Percentiles rank a stretch among this genome's conserved stretches.
Conservation (phyloP, 2,329 filamentous ascomycete species). For the Sordariomycetes sp. region DNA sequence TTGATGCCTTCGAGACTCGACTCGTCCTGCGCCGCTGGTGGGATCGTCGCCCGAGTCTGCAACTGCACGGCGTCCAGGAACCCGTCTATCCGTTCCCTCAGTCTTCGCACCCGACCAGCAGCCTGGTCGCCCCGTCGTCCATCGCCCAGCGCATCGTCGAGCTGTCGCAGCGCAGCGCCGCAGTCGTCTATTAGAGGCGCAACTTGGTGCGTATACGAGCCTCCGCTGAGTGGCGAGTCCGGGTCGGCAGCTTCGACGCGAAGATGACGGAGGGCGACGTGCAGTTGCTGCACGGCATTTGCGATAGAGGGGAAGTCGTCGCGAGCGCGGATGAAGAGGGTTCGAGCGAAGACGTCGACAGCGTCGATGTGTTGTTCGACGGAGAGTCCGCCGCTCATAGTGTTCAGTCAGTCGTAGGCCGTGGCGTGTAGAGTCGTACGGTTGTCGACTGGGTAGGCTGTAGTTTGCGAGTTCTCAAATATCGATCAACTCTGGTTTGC, state of each 20-base stretch:
- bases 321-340: slow-evolving; percentile 44
- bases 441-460: not conserved
- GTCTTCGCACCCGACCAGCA: slow-evolving; percentile 23
- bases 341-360: slow-evolving; percentile 44
- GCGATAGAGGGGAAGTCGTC: slow-evolving; percentile 36
- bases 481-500: no score
- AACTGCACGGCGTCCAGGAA: slow-evolving; percentile 51
- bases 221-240: slow-evolving; percentile 38
- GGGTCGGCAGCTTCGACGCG: slow-evolving; percentile 47
- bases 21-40: slow-evolving; percentile 26
- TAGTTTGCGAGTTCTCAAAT: not conserved
- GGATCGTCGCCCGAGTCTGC: slow-evolving; percentile 1
- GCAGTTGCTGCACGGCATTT: slow-evolving; percentile 39
- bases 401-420: slow-evolving; percentile 5
- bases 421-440: not conserved
- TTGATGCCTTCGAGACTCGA: slow-evolving; percentile 43
- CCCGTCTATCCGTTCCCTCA: slow-evolving; percentile 39
- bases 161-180: slow-evolving; percentile 43
- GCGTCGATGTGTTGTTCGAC: slow-evolving; percentile 42
- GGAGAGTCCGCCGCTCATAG: slow-evolving; percentile 21
- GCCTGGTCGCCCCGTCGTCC: slow-evolving; percentile 15
- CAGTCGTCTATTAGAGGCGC: slow-evolving; percentile 44
- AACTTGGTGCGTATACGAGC: slow-evolving; percentile 39
- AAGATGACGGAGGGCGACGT: slow-evolving; percentile 47
- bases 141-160: slow-evolving; percentile 43